Evolutionary conservation across 257 asterid genomes (phyloP).

Genomic region (Catharanthus roseus): DNA sequence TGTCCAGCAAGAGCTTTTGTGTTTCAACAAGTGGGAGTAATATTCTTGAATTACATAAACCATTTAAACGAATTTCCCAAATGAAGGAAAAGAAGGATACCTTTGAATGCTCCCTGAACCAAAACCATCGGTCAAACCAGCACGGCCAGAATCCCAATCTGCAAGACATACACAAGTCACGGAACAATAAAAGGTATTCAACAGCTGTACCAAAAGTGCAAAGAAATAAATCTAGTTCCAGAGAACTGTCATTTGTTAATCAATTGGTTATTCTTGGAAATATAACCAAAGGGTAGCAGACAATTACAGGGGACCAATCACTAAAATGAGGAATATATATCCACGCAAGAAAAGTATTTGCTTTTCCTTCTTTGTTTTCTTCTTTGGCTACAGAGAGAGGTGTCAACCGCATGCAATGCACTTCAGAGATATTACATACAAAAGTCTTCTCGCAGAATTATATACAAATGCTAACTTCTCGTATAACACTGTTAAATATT

Average conservation of each 20-base stretch:
- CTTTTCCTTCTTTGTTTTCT: neutral
- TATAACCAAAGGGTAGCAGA: neutral
- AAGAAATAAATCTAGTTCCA: neutral
- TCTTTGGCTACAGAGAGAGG: neutral
- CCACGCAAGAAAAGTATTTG: neutral
- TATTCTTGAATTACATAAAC: neutral
- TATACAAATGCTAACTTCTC: neutral
- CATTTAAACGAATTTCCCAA: neutral
- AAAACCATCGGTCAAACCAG: slow-evolving; percentile 56
- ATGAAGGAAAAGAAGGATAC: slow-evolving; percentile 22
- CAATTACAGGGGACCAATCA: neutral
- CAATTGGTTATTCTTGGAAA: neutral
- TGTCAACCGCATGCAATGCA: neutral
- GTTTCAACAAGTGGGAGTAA: neutral
- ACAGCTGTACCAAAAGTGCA: neutral
- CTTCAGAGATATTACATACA: neutral
- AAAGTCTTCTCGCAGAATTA: neutral
- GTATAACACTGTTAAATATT: neutral
- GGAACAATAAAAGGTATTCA: neutral
- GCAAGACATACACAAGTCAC: slow-evolving; percentile 13
- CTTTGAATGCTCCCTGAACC: slow-evolving; percentile 58
- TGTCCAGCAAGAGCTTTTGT: neutral
- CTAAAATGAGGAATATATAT: neutral
- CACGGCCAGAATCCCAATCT: slow-evolving; percentile 90
- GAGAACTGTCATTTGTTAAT: neutral